Conservation (phyloP, 371 early-diverging fungal genomes). For the Saksenaea vasiformis region DNA sequence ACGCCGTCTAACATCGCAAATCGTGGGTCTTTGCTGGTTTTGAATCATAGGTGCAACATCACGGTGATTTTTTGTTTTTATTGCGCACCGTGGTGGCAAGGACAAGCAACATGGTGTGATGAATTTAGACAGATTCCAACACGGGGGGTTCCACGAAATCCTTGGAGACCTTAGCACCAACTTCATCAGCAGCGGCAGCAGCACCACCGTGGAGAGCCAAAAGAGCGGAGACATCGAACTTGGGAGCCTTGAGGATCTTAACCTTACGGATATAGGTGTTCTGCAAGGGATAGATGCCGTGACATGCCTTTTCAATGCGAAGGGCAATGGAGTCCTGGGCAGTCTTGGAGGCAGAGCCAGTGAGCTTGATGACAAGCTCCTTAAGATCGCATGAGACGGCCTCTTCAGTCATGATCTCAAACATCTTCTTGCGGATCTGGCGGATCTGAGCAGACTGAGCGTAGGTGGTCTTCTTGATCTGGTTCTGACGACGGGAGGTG, state of each 20-base stretch:
- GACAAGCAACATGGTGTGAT: slow-evolving; percentile 1
- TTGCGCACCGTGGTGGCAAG: too few relatives aligned
- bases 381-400: slow-evolving; percentile 85
- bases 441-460: slow-evolving; percentile 95
- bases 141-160: slow-evolving; percentile 78
- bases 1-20: too few relatives aligned
- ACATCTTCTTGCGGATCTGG: slow-evolving; percentile 98
- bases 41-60: too few relatives aligned
- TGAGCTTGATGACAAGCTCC: slow-evolving; percentile 94
- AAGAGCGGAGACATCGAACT: slow-evolving; percentile 91
- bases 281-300: slow-evolving; percentile 98
- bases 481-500: slow-evolving; percentile 92
- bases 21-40: too few relatives aligned
- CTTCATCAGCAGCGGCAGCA: slow-evolving; percentile 76
- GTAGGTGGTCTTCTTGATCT: slow-evolving; percentile 97
- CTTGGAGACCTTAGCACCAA: slow-evolving; percentile 62
- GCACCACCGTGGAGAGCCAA: slow-evolving; percentile 91
- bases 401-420: slow-evolving; percentile 93
- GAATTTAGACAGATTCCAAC: slow-evolving; percentile 68
- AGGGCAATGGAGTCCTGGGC: slow-evolving; percentile 79
- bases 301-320: slow-evolving; percentile 95
- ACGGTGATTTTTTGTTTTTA: too few relatives aligned
- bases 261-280: slow-evolving; percentile 97
- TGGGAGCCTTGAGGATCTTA: slow-evolving; percentile 98
- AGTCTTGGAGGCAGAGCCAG: slow-evolving; percentile 47